phyloP scores from a whole-genome alignment of 305 asterid genomes.

The Fraxinus nigra region DNA sequence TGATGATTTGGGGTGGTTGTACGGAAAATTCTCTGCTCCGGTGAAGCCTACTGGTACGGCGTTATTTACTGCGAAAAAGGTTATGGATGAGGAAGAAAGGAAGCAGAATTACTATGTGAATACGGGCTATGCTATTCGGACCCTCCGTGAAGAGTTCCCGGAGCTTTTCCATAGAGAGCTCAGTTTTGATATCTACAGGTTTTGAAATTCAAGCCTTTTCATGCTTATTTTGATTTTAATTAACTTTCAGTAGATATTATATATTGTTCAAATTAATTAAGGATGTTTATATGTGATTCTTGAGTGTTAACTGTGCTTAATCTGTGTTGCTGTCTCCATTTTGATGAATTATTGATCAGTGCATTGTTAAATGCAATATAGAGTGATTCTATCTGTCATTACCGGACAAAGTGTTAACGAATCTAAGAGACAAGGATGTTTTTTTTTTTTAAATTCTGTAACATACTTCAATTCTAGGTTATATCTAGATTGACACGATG shows the following conservation, averaged over 20 bases:
- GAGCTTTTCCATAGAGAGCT: conserved; percentile 68
- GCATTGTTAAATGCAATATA: neutral
- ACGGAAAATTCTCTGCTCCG: conserved; percentile 40
- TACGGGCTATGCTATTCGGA: conserved; percentile 86
- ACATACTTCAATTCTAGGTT: neutral
- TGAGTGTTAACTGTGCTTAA: neutral
- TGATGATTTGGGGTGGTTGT: conserved; percentile 42
- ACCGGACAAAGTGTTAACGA: neutral
- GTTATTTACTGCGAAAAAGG: conserved; percentile 36
- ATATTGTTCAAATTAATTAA: neutral
- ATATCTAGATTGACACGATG: neutral
- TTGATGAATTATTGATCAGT: neutral
- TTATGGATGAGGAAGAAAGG: conserved; percentile 54
- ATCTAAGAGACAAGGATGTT: neutral
- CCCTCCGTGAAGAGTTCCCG: conserved; percentile 86
- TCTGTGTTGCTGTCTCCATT: conserved; percentile 1
- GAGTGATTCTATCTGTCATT: neutral
- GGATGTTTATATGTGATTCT: conserved; percentile 1
- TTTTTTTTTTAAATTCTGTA: neutral
- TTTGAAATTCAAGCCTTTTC: neutral
- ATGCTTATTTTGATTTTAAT: neutral
- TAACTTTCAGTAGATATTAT: neutral
- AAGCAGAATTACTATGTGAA: conserved; percentile 77
- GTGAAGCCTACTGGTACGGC: conserved; percentile 48
- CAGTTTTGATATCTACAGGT: conserved; percentile 87